Conservation (phyloP, 345 rosid genomes). For the Euphorbia pulcherrima region DNA sequence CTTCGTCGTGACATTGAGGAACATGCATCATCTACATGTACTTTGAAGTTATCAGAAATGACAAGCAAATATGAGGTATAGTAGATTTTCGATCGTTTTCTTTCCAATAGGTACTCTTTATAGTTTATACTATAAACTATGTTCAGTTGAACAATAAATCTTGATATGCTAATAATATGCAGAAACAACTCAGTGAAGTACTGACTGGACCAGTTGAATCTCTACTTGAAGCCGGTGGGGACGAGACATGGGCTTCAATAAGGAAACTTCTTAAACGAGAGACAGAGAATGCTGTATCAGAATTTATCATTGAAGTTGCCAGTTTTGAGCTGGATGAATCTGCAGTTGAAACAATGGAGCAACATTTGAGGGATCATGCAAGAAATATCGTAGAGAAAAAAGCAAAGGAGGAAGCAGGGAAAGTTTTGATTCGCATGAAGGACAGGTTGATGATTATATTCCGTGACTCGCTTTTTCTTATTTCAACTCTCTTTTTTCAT, state of each 20-base stretch:
- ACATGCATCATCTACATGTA: slow-evolving; percentile 40
- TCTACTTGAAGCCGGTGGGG: slow-evolving; percentile 53
- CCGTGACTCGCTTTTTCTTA: background rate
- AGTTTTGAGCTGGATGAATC: slow-evolving; percentile 56
- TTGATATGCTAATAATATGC: slow-evolving; percentile 24
- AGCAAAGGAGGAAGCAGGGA: slow-evolving; percentile 70
- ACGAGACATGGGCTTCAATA: slow-evolving; percentile 63
- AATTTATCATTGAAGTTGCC: slow-evolving; percentile 42
- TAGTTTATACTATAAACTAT: background rate
- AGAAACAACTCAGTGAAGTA: slow-evolving; percentile 53
- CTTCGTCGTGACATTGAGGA: slow-evolving; percentile 56
- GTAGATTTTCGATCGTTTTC: slow-evolving; percentile 10
- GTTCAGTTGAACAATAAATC: slow-evolving; percentile 4
- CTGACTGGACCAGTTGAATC: slow-evolving; percentile 52
- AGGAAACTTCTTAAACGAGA: slow-evolving; percentile 59
- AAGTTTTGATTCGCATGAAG: slow-evolving; percentile 68
- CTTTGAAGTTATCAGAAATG: slow-evolving; percentile 54
- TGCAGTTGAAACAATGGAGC: slow-evolving; percentile 39
- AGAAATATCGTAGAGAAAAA: slow-evolving; percentile 59
- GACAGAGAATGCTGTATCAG: slow-evolving; percentile 46
- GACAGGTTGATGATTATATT: slow-evolving; percentile 41
- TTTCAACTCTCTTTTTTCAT: background rate
- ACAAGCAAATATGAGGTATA: slow-evolving; percentile 47
- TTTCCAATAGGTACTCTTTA: slow-evolving; percentile 1
- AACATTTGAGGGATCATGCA: slow-evolving; percentile 46